phyloP scores from a whole-genome alignment of 2,329 filamentous ascomycete genomes.

The Cladosporium phlei region DNA sequence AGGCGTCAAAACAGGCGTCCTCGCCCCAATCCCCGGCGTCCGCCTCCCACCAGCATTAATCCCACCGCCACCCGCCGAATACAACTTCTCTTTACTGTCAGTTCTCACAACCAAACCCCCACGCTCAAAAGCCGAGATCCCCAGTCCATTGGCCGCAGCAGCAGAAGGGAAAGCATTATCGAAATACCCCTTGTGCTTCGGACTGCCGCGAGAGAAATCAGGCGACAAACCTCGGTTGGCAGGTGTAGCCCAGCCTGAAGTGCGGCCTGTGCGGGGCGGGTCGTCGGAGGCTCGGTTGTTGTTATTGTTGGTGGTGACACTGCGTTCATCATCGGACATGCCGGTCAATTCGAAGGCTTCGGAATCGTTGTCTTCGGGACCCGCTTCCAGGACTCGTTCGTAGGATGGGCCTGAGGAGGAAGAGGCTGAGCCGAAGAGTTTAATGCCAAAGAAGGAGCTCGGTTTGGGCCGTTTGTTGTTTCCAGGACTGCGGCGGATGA shows the following conservation, averaged over 20 bases:
- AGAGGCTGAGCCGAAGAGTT: slow-evolving; percentile 59
- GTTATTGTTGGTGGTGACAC: too few relatives aligned
- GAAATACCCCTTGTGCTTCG: slow-evolving; percentile 37
- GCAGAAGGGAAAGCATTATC: slow-evolving; percentile 33
- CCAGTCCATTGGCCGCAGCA: slow-evolving; percentile 21
- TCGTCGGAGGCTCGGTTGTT: slow-evolving; percentile 5
- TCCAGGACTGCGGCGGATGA: slow-evolving; percentile 39
- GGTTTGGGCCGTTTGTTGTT: slow-evolving; percentile 32
- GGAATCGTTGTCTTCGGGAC: slow-evolving; percentile 37
- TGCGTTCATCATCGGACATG: slow-evolving; percentile 56
- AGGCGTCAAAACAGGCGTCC: not conserved
- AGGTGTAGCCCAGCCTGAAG: slow-evolving; percentile 65
- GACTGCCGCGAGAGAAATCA: slow-evolving; percentile 25
- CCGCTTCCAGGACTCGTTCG: slow-evolving; percentile 81
- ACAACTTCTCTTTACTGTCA: slow-evolving; percentile 68
- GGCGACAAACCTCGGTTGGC: slow-evolving; percentile 28
- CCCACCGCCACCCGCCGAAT: not conserved
- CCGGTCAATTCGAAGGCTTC: slow-evolving; percentile 74
- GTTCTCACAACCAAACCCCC: slow-evolving; percentile 74
- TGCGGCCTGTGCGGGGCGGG: slow-evolving; percentile 42
- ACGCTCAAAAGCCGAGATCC: slow-evolving; percentile 49
- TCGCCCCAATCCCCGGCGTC: slow-evolving; percentile 4
- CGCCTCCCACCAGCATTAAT: not conserved
- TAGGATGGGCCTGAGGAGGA: slow-evolving; percentile 53
- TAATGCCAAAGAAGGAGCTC: slow-evolving; percentile 35